A percentile compares a stretch with the other conserved stretches of the same genome.
phyloP scores from a whole-genome alignment of 176 grass and related monocot species.

The Luzula sylvatica region DNA sequence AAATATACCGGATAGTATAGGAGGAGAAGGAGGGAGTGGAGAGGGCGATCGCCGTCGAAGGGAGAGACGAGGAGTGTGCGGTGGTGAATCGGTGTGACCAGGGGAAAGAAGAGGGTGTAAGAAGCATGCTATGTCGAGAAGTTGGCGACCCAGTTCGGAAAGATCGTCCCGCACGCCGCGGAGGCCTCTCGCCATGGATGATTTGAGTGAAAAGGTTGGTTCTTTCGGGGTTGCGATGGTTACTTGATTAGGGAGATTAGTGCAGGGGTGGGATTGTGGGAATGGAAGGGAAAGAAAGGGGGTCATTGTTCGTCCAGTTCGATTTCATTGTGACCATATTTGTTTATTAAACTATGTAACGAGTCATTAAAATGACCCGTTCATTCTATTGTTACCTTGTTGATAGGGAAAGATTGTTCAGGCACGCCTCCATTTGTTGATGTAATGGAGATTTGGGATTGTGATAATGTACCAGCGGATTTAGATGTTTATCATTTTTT shows the following conservation, averaged over 20 bases:
- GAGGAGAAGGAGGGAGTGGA: constrained; percentile 21
- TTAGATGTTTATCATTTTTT: too few species aligned
- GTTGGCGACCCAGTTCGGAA: constrained; percentile 80
- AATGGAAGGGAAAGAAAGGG: neutral
- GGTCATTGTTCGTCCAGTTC: constrained; percentile 6
- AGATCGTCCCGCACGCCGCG: constrained; percentile 95
- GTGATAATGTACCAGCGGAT: too few species aligned
- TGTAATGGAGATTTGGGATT: too few species aligned
- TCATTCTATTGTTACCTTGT: too few species aligned
- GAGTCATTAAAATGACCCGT: too few species aligned
- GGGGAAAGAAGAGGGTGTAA: constrained; percentile 63
- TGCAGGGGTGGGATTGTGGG: neutral
- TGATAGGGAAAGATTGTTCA: too few species aligned
- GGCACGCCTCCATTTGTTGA: too few species aligned
- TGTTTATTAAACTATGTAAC: too few species aligned
- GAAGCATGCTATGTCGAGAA: constrained; percentile 92
- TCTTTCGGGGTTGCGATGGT: constrained; percentile 9
- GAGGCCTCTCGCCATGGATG: constrained; percentile 74
- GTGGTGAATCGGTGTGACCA: constrained; percentile 63
- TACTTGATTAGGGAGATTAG: neutral
- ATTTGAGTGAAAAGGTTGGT: neutral
- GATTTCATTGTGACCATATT: neutral
- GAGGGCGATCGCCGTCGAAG: constrained; percentile 25
- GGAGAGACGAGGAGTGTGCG: constrained; percentile 31
- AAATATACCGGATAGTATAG: constrained; percentile 62